Evolutionary conservation across 2,329 filamentous ascomycete species (phyloP), one percentile per base, ranked within the genome.

Genomic region (Endocalyx cinctus): DNA sequence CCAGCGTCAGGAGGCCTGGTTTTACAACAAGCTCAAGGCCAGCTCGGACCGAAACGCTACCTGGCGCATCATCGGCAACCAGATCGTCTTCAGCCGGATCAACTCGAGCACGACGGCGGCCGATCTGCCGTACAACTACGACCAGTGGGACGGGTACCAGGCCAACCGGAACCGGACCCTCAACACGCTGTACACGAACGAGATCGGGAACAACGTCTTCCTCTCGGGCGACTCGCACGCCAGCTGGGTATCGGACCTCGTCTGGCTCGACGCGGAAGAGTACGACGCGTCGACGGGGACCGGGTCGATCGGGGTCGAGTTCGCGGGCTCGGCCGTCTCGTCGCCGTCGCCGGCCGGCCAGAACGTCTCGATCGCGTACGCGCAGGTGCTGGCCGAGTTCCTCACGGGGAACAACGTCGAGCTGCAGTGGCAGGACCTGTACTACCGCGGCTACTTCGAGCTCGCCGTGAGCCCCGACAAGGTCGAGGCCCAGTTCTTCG

Each of bases 401-500:
- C 59, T 72, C 20, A 62, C 67, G 42, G 51, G 51, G 27, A 58
- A 66, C 15, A 87, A 84, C 55, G 59, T 64, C 1, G 79, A 83
- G 54, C 63, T 87, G 29, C 78, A 84, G 49, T 87, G 82, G 83
- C 76, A 81, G 46, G 82, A 87, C 37, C 56, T 79, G 6, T 87
- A 83, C 55, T 87, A 86, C 56, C 70, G 82, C 13, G 84, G 83
- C 2, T 87, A 87, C 60, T 86, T 78, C 45, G 72, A 82, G 50
- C 62, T 87, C 25, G 68, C 72, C 29, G 63, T 84, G 34, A 66
- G 61, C 14, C 66, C 73, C 15, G 65, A 79, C 10, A 61, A 70
- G 27, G 66, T 83, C 3, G 63, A 72, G n/a, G 82, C 82, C 0
- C 65, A 67, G 10, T 87, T 72, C 59, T 87, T 79, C 45, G 82